Percentiles rank a stretch among this genome's conserved stretches.
Evolutionary conservation across 345 rosid species (phyloP).

Genomic region (Hypericum androsaemum): DNA sequence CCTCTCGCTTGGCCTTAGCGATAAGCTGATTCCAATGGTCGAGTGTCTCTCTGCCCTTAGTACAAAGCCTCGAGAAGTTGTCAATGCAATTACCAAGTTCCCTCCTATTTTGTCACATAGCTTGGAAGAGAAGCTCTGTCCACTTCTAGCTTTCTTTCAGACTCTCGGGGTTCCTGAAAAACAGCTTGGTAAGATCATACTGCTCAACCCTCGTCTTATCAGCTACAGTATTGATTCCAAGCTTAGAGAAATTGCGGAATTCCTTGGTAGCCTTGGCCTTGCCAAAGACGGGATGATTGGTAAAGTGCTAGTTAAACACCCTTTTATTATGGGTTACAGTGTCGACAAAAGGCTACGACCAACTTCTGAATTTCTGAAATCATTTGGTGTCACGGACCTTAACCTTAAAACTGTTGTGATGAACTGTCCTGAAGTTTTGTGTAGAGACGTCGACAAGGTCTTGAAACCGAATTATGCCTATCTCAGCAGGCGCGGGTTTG

Average conservation of each 20-base stretch:
- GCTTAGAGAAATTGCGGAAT: slow-evolving; percentile 40
- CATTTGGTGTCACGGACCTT: slow-evolving; percentile 35
- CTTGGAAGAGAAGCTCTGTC: slow-evolving; percentile 73
- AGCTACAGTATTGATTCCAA: slow-evolving; percentile 73
- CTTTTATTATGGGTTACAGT: slow-evolving; percentile 65
- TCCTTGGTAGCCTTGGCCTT: slow-evolving; percentile 54
- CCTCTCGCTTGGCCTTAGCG: slow-evolving; percentile 45
- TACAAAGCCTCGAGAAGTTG: slow-evolving; percentile 45
- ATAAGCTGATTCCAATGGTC: slow-evolving; percentile 67
- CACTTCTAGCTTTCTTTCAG: slow-evolving; percentile 79
- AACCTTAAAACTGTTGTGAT: slow-evolving; percentile 41
- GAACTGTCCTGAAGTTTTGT: slow-evolving; percentile 57
- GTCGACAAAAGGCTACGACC: slow-evolving; percentile 49
- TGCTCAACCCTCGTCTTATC: slow-evolving; percentile 64
- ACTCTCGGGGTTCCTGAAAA: slow-evolving; percentile 60
- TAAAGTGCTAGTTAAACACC: slow-evolving; percentile 50
- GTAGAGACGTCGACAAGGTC: slow-evolving; percentile 55
- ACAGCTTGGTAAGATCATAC: slow-evolving; percentile 56
- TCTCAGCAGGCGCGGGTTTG: slow-evolving; percentile 43
- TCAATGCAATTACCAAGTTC: slow-evolving; percentile 54
- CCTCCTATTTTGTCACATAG: slow-evolving; percentile 70
- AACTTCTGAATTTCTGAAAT: slow-evolving; percentile 50
- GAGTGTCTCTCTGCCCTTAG: slow-evolving; percentile 48
- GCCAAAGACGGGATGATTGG: slow-evolving; percentile 50
- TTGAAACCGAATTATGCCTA: slow-evolving; percentile 44